These are phyloP conservation scores for Smallanthus sonchifolius DNA, from an alignment of 129 eudicot species.

Conservation along the genomic window DNA sequence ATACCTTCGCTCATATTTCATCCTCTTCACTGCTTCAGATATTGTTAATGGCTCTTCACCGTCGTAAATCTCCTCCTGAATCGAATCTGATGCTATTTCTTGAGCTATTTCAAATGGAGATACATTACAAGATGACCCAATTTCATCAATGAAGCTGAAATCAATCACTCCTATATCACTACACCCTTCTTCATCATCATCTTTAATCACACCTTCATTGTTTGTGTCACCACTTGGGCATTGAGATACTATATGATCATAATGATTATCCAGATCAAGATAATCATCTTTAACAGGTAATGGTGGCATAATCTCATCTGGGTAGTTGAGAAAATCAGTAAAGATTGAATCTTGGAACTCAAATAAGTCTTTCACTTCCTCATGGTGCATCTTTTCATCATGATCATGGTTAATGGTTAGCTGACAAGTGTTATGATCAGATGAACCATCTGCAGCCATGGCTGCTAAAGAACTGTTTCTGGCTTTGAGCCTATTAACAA, in stretches of 20 bases:
- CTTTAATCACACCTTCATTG: constrained; percentile 38
- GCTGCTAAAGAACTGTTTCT: constrained; percentile 59
- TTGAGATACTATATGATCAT: constrained; percentile 18
- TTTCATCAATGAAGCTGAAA: constrained; percentile 63
- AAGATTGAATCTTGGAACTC: constrained; percentile 51
- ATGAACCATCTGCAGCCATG: constrained; percentile 20
- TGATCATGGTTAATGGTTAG: constrained; percentile 8
- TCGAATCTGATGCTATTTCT: constrained; percentile 41
- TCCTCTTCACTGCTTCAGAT: constrained; percentile 66
- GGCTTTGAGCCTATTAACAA: constrained; percentile 63
- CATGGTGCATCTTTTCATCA: constrained; percentile 25
- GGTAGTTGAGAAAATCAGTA: constrained; percentile 62
- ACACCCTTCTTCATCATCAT: constrained; percentile 31
- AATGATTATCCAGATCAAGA: constrained; percentile 9
- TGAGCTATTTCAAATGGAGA: constrained; percentile 62
- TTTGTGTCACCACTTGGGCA: constrained; percentile 30
- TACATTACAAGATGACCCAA: constrained; percentile 38
- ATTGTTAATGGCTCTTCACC: constrained; percentile 51
- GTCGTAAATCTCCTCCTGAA: constrained; percentile 24
- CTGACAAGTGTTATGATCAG: constrained; percentile 25
- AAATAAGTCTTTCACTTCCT: constrained; percentile 26
- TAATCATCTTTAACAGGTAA: constrained; percentile 31
- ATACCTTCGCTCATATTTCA: constrained; percentile 75
- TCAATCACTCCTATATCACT: constrained; percentile 36
- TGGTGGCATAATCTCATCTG: constrained; percentile 26